A percentile compares a stretch with the other conserved stretches of the same genome.
These are phyloP conservation scores for Piedraia hortae DNA, from an alignment of 2,329 filamentous ascomycete genomes.

Conservation along the genomic window DNA sequence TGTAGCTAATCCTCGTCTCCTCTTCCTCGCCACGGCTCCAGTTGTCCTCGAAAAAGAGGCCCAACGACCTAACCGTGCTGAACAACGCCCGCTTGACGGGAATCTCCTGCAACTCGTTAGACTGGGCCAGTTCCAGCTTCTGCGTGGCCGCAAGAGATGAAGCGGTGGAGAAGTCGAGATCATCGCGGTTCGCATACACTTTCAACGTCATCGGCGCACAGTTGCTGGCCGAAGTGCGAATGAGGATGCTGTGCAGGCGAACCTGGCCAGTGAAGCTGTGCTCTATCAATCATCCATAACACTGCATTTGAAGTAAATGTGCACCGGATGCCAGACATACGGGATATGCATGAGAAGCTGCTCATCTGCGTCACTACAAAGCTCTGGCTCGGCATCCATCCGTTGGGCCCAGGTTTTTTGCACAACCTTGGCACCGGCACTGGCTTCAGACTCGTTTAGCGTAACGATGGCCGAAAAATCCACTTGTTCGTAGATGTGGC, in stretches of 20 bases:
- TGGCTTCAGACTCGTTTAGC: constrained; percentile 48
- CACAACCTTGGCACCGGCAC: constrained; percentile 45
- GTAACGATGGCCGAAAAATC: constrained; percentile 65
- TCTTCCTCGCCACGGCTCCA: constrained; percentile 53
- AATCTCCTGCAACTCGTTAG: constrained; percentile 59
- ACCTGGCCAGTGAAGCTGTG: constrained; percentile 72
- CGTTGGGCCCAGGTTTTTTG: constrained; percentile 82
- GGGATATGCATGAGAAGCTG: constrained; percentile 82
- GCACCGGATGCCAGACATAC: constrained; percentile 22
- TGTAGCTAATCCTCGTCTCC: constrained; percentile 48
- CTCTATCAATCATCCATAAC: constrained; percentile 1
- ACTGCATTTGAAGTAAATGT: not conserved
- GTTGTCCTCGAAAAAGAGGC: constrained; percentile 79
- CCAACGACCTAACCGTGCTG: constrained; percentile 54
- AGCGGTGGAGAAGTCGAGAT: constrained; percentile 60
- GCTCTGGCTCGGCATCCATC: constrained; percentile 39
- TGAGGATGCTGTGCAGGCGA: constrained; percentile 66
- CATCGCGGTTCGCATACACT: constrained; percentile 62
- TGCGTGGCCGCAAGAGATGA: constrained; percentile 38
- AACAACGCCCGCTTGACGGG: constrained; percentile 71
- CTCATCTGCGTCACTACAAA: constrained; percentile 70
- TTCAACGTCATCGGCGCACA: constrained; percentile 60
- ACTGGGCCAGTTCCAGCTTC: constrained; percentile 48
- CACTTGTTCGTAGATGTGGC: constrained; percentile 75
- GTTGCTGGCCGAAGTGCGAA: constrained; percentile 46